Conservation (phyloP, 345 rosid species). For the Eucalyptus erythrocorys region DNA sequence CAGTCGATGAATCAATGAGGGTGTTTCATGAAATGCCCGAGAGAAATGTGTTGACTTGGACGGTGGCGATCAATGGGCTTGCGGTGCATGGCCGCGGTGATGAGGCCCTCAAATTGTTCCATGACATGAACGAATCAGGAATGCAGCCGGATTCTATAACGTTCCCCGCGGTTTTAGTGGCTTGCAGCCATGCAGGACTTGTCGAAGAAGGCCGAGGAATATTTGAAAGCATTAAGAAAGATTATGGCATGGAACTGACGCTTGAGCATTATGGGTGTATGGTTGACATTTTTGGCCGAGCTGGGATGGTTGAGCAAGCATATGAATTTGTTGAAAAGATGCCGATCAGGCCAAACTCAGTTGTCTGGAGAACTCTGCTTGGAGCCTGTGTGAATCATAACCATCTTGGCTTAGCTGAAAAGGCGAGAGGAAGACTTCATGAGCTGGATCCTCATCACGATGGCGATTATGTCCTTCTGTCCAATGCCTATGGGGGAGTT, state of each 20-base stretch:
- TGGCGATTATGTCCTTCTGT: slow-evolving; percentile 45
- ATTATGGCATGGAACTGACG: slow-evolving; percentile 14
- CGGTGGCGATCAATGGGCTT: slow-evolving; percentile 29
- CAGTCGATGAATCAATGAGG: slow-evolving; percentile 19
- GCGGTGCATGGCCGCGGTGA: slow-evolving; percentile 30
- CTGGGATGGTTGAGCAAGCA: slow-evolving; percentile 24
- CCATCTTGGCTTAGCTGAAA: slow-evolving; percentile 21
- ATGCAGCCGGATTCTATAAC: slow-evolving; percentile 29
- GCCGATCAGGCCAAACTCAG: slow-evolving; percentile 25
- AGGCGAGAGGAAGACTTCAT: slow-evolving; percentile 15
- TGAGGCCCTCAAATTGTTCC: slow-evolving; percentile 17
- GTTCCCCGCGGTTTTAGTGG: slow-evolving; percentile 26
- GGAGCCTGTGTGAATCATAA: slow-evolving; percentile 43
- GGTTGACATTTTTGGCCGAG: slow-evolving; percentile 46
- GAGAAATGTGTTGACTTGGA: slow-evolving; percentile 35
- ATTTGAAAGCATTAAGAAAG: slow-evolving; percentile 28
- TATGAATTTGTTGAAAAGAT: slow-evolving; percentile 26
- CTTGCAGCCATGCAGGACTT: slow-evolving; percentile 39
- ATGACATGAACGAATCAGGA: slow-evolving; percentile 17
- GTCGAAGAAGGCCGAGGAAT: slow-evolving; percentile 25
- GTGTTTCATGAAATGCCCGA: slow-evolving; percentile 25
- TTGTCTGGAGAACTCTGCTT: slow-evolving; percentile 45
- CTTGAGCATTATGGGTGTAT: slow-evolving; percentile 44
- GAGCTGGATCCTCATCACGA: slow-evolving; percentile 35
- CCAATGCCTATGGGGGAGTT: slow-evolving; percentile 34